These are phyloP conservation scores for Komagataella pseudopastoris DNA, from an alignment of 805 yeast genomes.

Conservation along the genomic window DNA sequence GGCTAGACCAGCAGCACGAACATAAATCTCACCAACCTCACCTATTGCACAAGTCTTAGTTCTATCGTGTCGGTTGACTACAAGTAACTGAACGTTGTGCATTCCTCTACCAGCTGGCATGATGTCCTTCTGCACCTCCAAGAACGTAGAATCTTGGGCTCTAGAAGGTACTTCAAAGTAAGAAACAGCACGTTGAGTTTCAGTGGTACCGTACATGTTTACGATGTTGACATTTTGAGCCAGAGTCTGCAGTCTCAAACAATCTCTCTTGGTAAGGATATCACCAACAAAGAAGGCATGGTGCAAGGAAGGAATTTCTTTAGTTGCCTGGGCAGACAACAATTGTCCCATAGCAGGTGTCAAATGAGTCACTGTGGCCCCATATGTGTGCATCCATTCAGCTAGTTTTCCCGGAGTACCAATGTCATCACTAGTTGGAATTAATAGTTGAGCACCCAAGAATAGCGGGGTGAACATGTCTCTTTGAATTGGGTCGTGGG, in stretches of 20 bases:
- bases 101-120: conserved; percentile 99
- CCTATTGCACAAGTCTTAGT: conserved; percentile 95
- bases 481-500: conserved; percentile 98
- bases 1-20: conserved; percentile 95
- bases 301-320: conserved; percentile 72
- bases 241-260: conserved; percentile 79
- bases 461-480: conserved; percentile 98
- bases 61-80: conserved; percentile 82
- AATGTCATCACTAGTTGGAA: conserved; percentile 94
- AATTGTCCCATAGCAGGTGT: conserved; percentile 99
- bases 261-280: conserved; percentile 92
- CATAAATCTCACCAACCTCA: conserved; percentile 97
- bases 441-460: conserved; percentile 83
- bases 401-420: conserved; percentile 98
- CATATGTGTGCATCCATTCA: conserved; percentile 88
- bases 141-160: conserved; percentile 51
- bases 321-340: conserved; percentile 86
- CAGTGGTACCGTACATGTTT: conserved; percentile 99
- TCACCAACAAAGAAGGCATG: conserved; percentile 99
- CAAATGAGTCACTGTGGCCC: conserved; percentile 92
- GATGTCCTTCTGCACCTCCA: conserved; percentile 79
- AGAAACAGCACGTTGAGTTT: conserved; percentile 96
- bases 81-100: conserved; percentile 87
- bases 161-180: conserved; percentile 79
- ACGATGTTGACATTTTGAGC: conserved; percentile 85